These are phyloP conservation scores for Penicillium longicatenatum DNA, from an alignment of 495 filamentous ascomycete genomes.

Conservation along the genomic window DNA sequence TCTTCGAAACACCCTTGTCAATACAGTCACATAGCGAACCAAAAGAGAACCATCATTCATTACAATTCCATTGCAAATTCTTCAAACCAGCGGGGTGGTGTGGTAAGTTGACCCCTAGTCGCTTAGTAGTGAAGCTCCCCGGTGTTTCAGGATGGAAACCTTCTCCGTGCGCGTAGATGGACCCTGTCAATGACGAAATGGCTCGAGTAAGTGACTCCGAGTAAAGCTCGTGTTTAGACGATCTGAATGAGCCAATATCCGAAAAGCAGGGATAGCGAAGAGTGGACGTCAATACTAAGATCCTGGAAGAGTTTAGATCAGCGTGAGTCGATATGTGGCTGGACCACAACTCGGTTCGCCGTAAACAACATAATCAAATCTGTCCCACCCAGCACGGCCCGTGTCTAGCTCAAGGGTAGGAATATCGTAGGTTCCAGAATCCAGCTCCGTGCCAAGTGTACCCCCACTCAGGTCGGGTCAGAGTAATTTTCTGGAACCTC, in stretches of 20 bases:
- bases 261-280: not conserved
- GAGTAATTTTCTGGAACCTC: not conserved
- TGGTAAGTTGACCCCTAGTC: not conserved
- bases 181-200: conserved; percentile 1
- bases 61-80: not conserved
- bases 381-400: not conserved
- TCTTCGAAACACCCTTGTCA: too few species aligned
- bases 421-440: not conserved
- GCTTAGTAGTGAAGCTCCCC: not conserved
- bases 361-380: not conserved
- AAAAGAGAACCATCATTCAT: too few species aligned
- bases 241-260: not conserved
- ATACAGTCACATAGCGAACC: too few species aligned
- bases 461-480: not conserved
- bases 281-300: not conserved
- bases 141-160: not conserved
- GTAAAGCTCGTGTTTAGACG: not conserved
- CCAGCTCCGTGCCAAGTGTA: not conserved
- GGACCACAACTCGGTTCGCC: not conserved
- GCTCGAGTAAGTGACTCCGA: not conserved
- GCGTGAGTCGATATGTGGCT: not conserved
- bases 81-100: not conserved
- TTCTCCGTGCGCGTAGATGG: not conserved
- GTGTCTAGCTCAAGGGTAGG: not conserved
- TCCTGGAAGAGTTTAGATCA: not conserved